Evolutionary conservation across 768 basidiomycete species (phyloP).

Genomic region (Serendipita sp.): DNA sequence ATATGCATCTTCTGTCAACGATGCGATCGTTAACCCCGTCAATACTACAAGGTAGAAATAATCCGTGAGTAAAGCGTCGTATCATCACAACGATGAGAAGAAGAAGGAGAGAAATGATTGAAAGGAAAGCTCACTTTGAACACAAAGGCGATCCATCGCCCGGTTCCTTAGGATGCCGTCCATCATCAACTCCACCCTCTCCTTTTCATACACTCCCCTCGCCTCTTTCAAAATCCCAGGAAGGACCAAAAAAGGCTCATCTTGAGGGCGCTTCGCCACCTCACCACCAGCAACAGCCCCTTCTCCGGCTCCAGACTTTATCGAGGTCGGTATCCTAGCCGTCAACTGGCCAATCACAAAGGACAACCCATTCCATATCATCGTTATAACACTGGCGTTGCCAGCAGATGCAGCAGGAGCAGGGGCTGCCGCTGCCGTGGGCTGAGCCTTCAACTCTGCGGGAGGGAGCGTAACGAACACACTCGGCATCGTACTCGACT

Average conservation of each 20-base stretch:
- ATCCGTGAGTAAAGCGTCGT: too few species aligned
- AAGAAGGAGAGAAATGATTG: neutral
- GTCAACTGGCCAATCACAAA: neutral
- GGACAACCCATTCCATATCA: neutral
- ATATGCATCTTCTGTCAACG: constrained; percentile 64
- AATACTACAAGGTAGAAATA: constrained; percentile 50
- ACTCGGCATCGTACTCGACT: neutral
- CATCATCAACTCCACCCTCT: neutral
- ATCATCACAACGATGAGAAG: too few species aligned
- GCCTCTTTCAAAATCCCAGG: neutral
- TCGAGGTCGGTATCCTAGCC: neutral
- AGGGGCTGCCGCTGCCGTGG: neutral
- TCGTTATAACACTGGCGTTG: neutral
- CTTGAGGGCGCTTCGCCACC: too few species aligned
- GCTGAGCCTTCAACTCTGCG: neutral
- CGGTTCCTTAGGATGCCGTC: constrained; percentile 13
- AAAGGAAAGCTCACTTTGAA: constrained; percentile 40
- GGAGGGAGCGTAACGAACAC: neutral
- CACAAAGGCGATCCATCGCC: constrained; percentile 43
- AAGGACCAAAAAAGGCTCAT: neutral
- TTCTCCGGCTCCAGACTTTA: too few species aligned
- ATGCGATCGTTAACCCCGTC: constrained; percentile 50
- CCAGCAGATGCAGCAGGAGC: neutral
- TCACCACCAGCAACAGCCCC: too few species aligned
- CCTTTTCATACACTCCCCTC: neutral